Evolutionary conservation across 176 grass and related monocot genomes (phyloP).

Genomic region (Eremochloa ophiuroides): DNA sequence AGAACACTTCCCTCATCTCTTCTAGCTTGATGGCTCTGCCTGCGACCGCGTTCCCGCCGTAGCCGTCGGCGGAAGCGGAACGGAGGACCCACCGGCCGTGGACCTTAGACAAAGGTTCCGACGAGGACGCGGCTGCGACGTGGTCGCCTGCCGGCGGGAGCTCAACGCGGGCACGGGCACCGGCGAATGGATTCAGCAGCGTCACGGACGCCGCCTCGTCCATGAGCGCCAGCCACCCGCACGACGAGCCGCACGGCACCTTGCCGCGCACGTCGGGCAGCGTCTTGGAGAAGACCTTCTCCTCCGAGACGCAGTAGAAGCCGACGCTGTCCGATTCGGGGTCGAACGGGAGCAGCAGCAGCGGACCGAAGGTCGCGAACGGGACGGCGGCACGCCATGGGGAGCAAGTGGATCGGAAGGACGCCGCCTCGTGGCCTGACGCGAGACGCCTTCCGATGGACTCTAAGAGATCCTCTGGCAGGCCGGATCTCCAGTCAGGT

Average conservation of each 20-base stretch:
- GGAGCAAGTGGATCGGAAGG: neutral
- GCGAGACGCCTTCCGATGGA: neutral
- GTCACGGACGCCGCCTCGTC: constrained; percentile 24
- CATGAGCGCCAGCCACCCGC: constrained; percentile 15
- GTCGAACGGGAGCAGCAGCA: neutral
- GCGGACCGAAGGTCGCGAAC: neutral
- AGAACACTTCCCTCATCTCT: constrained; percentile 4
- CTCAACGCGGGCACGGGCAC: neutral
- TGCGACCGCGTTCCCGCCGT: neutral
- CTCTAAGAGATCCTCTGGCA: neutral
- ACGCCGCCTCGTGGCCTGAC: neutral
- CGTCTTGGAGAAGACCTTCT: neutral
- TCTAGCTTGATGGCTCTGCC: neutral
- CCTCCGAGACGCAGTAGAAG: neutral
- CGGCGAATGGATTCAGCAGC: constrained; percentile 30
- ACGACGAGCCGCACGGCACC: constrained; percentile 7
- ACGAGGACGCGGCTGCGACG: neutral
- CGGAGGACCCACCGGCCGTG: neutral
- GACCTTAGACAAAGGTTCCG: neutral
- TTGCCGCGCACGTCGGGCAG: neutral
- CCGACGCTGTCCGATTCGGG: neutral
- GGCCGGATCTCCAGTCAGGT: neutral
- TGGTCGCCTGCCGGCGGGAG: constrained; percentile 23
- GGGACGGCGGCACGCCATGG: neutral
- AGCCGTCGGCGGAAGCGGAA: too few relatives aligned